Evolutionary conservation across 805 yeast genomes (phyloP).

Genomic region (Candida golubevii): DNA sequence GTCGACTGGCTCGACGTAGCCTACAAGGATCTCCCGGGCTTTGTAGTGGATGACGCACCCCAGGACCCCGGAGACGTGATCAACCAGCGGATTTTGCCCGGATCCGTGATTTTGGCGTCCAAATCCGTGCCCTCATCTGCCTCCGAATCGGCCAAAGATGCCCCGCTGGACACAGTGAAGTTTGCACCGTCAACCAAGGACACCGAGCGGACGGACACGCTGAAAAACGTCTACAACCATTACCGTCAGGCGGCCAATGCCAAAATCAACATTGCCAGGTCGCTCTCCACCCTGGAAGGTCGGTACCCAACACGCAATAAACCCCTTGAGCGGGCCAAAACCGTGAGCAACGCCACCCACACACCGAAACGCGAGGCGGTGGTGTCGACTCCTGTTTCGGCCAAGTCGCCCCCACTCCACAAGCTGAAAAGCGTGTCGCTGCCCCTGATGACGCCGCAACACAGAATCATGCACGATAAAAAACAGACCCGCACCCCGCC

Average conservation of each 20-base stretch:
- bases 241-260: conserved; percentile 25
- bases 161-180: not conserved
- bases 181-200: conserved; percentile 5
- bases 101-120: conserved; percentile 15
- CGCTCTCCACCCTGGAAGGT: conserved; percentile 11
- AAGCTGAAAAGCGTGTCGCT: not conserved
- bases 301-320: conserved; percentile 5
- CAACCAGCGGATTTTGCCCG: conserved; percentile 15
- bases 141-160: conserved; percentile 1
- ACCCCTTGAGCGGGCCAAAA: conserved; percentile 7
- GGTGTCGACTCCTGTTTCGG: not conserved
- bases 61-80: conserved; percentile 12
- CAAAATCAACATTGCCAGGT: conserved; percentile 8
- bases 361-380: not conserved
- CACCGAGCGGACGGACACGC: conserved; percentile 17
- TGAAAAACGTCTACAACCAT: conserved; percentile 30
- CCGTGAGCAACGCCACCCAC: not conserved
- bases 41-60: conserved; percentile 16
- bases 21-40: conserved; percentile 25
- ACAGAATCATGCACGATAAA: not conserved
- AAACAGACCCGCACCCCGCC: not conserved
- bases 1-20: conserved; percentile 27
- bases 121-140: conserved; percentile 1
- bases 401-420: not conserved
- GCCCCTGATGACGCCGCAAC: conserved; percentile 1